These are phyloP conservation scores for Cryphonectria naterciae DNA, from an alignment of 2,329 filamentous ascomycete genomes.

Conservation along the genomic window DNA sequence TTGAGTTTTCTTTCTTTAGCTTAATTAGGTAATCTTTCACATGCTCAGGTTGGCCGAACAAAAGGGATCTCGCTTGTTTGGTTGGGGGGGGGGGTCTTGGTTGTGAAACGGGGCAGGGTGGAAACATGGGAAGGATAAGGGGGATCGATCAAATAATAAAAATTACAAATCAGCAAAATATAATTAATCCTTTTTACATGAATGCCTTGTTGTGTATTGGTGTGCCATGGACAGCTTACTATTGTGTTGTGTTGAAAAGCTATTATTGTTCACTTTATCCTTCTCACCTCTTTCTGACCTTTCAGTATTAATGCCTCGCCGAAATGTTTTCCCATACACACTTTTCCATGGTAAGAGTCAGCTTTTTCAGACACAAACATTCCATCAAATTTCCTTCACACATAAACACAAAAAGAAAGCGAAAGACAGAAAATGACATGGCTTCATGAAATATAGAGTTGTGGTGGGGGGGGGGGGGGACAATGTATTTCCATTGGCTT, in stretches of 20 bases:
- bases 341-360: background rate
- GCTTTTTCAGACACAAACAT: background rate
- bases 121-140: background rate
- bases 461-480: background rate
- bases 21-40: slow-evolving; percentile 7
- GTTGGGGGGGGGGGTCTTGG: background rate
- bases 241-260: background rate
- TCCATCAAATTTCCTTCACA: no score
- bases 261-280: background rate
- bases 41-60: background rate
- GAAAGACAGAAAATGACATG: background rate
- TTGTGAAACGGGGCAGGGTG: background rate
- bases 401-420: background rate
- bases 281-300: background rate
- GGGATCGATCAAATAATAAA: background rate
- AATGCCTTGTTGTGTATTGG: background rate
- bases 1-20: slow-evolving; percentile 6
- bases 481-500: background rate
- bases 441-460: no score
- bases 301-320: background rate
- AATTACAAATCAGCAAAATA: background rate
- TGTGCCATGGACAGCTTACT: background rate
- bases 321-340: background rate
- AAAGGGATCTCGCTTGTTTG: background rate
- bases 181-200: background rate